Percentiles rank a stretch among this genome's conserved stretches.
These are phyloP conservation scores for Postia placenta DNA, from an alignment of 768 basidiomycete genomes.

Conservation along the genomic window DNA sequence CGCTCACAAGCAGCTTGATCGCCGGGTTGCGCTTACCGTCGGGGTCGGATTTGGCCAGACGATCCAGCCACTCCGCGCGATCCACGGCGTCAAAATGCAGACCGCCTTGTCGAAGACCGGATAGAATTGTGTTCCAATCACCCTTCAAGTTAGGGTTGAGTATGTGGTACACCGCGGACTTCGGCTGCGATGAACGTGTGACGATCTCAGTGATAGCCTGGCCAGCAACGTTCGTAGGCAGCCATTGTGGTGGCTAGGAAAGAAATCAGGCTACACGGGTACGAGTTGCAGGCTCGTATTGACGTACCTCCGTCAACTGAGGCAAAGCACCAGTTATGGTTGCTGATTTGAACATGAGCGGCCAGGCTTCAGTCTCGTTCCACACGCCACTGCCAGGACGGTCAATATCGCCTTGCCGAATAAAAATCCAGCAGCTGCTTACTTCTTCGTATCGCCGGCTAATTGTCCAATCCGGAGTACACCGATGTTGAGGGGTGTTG, in stretches of 20 bases:
- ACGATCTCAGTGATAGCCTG: slow-evolving; percentile 42
- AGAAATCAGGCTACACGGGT: neutral
- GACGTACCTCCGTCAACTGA: slow-evolving; percentile 23
- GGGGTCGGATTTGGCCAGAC: slow-evolving; percentile 28
- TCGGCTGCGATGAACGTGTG: slow-evolving; percentile 3
- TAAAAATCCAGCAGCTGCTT: slow-evolving; percentile 1
- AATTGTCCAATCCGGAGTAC: slow-evolving; percentile 49
- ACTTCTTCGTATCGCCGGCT: slow-evolving; percentile 41
- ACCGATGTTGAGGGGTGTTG: slow-evolving; percentile 24
- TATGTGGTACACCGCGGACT: slow-evolving; percentile 31
- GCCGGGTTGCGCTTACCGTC: slow-evolving; percentile 35
- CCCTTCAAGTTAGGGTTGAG: slow-evolving; percentile 27
- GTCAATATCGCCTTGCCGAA: neutral
- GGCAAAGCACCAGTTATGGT: slow-evolving; percentile 34
- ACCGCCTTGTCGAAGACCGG: slow-evolving; percentile 30
- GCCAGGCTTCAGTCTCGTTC: slow-evolving; percentile 45
- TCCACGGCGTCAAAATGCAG: slow-evolving; percentile 35
- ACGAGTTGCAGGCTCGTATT: neutral
- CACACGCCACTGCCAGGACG: slow-evolving; percentile 33
- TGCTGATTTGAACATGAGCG: slow-evolving; percentile 40
- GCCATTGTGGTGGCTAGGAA: slow-evolving; percentile 38
- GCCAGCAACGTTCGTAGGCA: slow-evolving; percentile 49
- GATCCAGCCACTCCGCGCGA: slow-evolving; percentile 30
- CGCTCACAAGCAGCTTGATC: slow-evolving; percentile 33
- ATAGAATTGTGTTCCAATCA: slow-evolving; percentile 36